Evolutionary conservation across 2,329 filamentous ascomycete species (phyloP), one percentile per base, ranked within the genome.

Genomic region (Trichoderma brevicompactum): DNA sequence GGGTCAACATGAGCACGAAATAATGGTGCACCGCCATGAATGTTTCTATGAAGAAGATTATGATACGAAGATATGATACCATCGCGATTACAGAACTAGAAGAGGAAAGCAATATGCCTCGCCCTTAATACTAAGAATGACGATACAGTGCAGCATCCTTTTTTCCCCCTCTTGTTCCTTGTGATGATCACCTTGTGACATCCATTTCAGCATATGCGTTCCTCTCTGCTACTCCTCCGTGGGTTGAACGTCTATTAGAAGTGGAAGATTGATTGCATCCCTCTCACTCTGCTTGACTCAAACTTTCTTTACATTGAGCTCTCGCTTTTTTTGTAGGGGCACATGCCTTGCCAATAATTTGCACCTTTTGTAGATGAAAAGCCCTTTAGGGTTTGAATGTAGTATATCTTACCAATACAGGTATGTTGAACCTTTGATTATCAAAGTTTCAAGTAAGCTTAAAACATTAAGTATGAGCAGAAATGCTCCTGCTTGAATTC

Each of bases 171-270:
- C 38, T 38, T 64, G 13, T 13, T 46, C 64, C 49, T 50, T 8
- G 13, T 53, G 54, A 53, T 23, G 38, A 40, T 40, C 2, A 43
- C 38, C 28, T 28, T 48, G 38, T 36, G 60, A 52, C 41, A 65
- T 74, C 80, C 80, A 83, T 82, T 80, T 80, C 75, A 83, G 82
- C 82, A 83, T 84, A 83, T 83, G 74, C 81, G 80, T 81, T 82
- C 80, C 77, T 76, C 77, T 72, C 74, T 74, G 75, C 72, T 70
- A 71, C 79, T 81, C 77, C 74, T 76, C 81, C 80, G 73, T 83
- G 82, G 80, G 80, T 80, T 77, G 80, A 80, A 81, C 77, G 82
- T 80, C 82, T 83, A 84, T 80, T 79, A 79, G 76, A 78, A 76
- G 79, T 84, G 82, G 82, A 79, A 84, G 78, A 84, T 79, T 67